Evolutionary conservation across 2,329 filamentous ascomycete species (phyloP).

Genomic region (Ophiocordyceps robertsii): DNA sequence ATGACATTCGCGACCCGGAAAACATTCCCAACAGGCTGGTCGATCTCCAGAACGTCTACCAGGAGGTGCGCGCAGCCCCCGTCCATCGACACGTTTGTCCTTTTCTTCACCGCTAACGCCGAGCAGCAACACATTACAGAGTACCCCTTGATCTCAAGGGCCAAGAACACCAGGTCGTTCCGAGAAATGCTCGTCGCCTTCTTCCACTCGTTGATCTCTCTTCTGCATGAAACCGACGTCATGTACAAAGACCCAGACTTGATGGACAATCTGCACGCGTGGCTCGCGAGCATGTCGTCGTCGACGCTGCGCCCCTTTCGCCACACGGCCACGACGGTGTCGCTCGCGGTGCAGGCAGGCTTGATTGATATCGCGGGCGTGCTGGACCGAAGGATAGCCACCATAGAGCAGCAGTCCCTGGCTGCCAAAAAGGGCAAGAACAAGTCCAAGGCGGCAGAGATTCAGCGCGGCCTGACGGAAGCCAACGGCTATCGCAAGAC

Average conservation of each 20-base stretch:
- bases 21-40: constrained; percentile 65
- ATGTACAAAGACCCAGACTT: constrained; percentile 67
- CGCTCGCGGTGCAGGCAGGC: constrained; percentile 64
- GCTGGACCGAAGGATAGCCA: constrained; percentile 59
- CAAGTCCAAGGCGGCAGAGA: constrained; percentile 61
- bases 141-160: constrained; percentile 79
- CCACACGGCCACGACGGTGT: constrained; percentile 81
- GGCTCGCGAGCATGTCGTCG: constrained; percentile 85
- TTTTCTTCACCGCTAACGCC: constrained; percentile 11
- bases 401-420: constrained; percentile 65
- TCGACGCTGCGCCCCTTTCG: constrained; percentile 79
- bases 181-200: constrained; percentile 66
- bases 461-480: constrained; percentile 59
- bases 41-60: constrained; percentile 81
- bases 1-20: constrained; percentile 84
- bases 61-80: constrained; percentile 42
- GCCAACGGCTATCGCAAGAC: constrained; percentile 55
- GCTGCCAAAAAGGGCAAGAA: constrained; percentile 61
- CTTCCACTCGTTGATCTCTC: constrained; percentile 61
- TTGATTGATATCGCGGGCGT: constrained; percentile 62
- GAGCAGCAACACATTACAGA: constrained; percentile 62
- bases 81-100: not conserved
- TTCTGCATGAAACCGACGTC: constrained; percentile 68
- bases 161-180: constrained; percentile 65
- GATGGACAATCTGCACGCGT: constrained; percentile 79